Base-by-base conservation (phyloP, 2,329 filamentous ascomycete species). In the Thielaviopsis euricoi region DNA sequence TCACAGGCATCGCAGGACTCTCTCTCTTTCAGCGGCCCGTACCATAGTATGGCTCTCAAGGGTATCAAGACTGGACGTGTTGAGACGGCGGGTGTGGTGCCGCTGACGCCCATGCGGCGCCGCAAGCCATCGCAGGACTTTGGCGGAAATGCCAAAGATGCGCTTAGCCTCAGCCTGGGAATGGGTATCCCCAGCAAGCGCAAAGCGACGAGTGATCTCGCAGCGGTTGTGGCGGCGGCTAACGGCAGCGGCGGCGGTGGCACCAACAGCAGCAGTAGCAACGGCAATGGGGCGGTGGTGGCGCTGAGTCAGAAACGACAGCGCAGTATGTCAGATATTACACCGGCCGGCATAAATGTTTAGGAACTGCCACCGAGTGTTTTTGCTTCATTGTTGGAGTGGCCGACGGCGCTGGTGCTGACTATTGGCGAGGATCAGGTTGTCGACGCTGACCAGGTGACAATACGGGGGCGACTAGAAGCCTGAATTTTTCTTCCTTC, bases 21-120 rank as follows among this genome's bases (percentile, higher is more conserved):
- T 46, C 73, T 86, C 25, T 76, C 79, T 54, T 80, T 84, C 67
- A 77, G 80, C 56, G 49, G 78, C 55, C 76, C 79, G 6, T 78
- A 82, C 69, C 74, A 80, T 66, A 71, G 78, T 69, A 78, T 80
- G 49, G 78, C 80, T 1, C 72, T 85, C 50, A 75, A 77, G 58
- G 81, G 81, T 54, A 78, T 85, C 65, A 82, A 83, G 66, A 77
- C 78, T 56, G 83, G 83, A 62, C 78, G 83, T 59, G 77, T 86
- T 62, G 77, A 78, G 59, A 82, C 81, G 37, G 83, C 82, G 46
- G 60, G 52, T 5, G 80, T 80, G 46, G 77, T 80, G 2, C 83
- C 83, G n/a, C 77, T 87, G 61, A 86, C 84, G 3, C 84, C 84
- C 1, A 73, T 80, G 53, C 78, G 83, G 55, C 79, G 81, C 61